Evolutionary conservation across 192 early-diverging fungal species (phyloP).

Genomic region (Coemansia nantahalensis): DNA sequence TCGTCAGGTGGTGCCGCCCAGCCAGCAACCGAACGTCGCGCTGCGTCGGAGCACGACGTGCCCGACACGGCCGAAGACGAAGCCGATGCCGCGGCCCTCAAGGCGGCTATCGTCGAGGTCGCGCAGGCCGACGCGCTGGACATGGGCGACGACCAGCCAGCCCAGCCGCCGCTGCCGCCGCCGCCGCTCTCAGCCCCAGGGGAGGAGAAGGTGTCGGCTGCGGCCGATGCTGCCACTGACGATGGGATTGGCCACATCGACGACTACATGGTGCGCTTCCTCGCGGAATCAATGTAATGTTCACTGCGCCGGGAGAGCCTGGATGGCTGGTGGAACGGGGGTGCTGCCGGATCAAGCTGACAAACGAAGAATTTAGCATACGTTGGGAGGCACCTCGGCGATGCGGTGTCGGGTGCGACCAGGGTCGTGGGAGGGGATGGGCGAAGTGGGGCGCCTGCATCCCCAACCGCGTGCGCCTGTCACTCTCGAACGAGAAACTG

Average conservation of each 20-base stretch:
- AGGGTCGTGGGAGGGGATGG: no score
- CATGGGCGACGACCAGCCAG: slow-evolving; percentile 22
- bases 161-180: slow-evolving; percentile 2
- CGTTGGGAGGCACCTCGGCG: no score
- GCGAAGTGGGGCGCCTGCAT: no score
- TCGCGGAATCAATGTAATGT: no score
- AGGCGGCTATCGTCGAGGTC: slow-evolving; percentile 31
- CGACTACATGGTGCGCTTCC: slow-evolving; percentile 68
- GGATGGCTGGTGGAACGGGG: no score
- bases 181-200: neutral
- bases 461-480: no score
- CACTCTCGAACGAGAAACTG: no score
- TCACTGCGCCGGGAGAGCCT: no score
- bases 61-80: slow-evolving; percentile 30
- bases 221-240: no score
- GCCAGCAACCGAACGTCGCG: neutral
- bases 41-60: slow-evolving; percentile 24
- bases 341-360: no score
- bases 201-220: slow-evolving; percentile 17
- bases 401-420: no score
- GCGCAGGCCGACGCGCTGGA: slow-evolving; percentile 38
- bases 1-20: neutral
- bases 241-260: slow-evolving; percentile 68
- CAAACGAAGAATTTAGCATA: no score
- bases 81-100: slow-evolving; percentile 32